Evolutionary conservation across 1,139 yeast genomes (phyloP), one percentile per base, ranked within the genome.

Genomic region (Yamadazyma triangularis): DNA sequence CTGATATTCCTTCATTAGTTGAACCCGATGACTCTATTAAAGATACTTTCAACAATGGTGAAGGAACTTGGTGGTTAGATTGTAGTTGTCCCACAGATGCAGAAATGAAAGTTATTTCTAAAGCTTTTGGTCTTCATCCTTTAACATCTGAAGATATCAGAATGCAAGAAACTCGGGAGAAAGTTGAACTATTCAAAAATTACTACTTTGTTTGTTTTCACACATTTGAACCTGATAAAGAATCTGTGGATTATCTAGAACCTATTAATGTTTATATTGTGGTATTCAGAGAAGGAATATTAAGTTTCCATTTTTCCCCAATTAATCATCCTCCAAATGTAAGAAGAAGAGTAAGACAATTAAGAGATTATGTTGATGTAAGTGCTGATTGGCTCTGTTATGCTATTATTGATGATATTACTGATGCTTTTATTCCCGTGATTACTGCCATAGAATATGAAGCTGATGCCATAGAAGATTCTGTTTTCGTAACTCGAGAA

Each of bases 341-440:
- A 25, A 75, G 96, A 57, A 73, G 95, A 53, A 83, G 96, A 60
- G 93, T 88, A 29, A 75, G 96, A 46, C 96, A 88, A 56, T 69
- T 88, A 43, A 71, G 93, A 36, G 96, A 86, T 48, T 87, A 87
- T 51, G 89, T 88, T 25, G 79, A 78, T 41, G 94, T 88, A 9
- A 77, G 86, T 39, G 81, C 95, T 2, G 96, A 88, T 58, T 88
- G 96, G 96, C 62, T 88, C 30, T 88, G 95, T 58, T 88, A 88
- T 58, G 96, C 96, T 8, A 59, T 88, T 40, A 84, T 88, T 42
- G 96, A 88, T 70, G 96, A 88, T 53, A 88, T 88, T 43, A 86
- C 95, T 8, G 96, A 88, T 72, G 81, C 88, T 28, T 88, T 87
- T 58, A 95, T 94, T 11, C 96, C 96, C 2, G 83, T 85, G 5